Conservation (phyloP, 768 basidiomycete species). For the Macrocybe gigantea region DNA sequence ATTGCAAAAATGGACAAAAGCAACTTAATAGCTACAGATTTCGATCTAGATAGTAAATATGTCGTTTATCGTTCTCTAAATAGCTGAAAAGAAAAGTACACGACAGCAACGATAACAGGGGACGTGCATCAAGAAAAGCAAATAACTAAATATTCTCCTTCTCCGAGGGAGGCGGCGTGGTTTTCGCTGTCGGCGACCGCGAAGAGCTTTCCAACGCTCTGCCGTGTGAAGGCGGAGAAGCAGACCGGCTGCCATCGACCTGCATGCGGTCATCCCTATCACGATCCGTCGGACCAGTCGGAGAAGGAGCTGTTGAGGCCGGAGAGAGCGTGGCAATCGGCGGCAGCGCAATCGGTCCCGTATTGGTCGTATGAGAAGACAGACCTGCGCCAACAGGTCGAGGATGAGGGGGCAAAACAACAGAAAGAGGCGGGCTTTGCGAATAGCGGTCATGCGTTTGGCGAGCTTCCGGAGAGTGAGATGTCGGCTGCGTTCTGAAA, state of each 20-base stretch:
- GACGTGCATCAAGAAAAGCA: too few relatives aligned
- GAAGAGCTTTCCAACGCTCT: constrained; percentile 48
- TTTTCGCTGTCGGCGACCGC: constrained; percentile 44
- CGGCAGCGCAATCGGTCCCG: constrained; percentile 49
- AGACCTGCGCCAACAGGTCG: constrained; percentile 59
- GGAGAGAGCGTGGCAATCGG: constrained; percentile 69
- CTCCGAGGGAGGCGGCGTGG: too few relatives aligned
- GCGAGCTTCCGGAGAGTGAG: constrained; percentile 65
- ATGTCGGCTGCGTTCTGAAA: constrained; percentile 64
- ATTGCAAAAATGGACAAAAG: too few relatives aligned
- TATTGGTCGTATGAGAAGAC: constrained; percentile 28
- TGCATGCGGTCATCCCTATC: constrained; percentile 52
- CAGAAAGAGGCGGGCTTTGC: constrained; percentile 50
- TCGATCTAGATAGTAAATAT: too few relatives aligned
- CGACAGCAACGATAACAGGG: too few relatives aligned
- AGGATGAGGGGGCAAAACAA: constrained; percentile 68
- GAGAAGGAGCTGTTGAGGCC: constrained; percentile 50
- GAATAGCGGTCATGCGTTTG: constrained; percentile 41
- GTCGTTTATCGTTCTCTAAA: too few relatives aligned
- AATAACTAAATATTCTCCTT: too few relatives aligned
- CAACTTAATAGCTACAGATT: too few relatives aligned
- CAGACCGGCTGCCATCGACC: constrained; percentile 44
- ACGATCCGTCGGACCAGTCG: constrained; percentile 38
- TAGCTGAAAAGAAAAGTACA: too few relatives aligned
- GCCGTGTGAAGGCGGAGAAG: constrained; percentile 44